Evolutionary conservation across 768 basidiomycete genomes (phyloP).

Genomic region (Phlebiopsis flavidoalba): DNA sequence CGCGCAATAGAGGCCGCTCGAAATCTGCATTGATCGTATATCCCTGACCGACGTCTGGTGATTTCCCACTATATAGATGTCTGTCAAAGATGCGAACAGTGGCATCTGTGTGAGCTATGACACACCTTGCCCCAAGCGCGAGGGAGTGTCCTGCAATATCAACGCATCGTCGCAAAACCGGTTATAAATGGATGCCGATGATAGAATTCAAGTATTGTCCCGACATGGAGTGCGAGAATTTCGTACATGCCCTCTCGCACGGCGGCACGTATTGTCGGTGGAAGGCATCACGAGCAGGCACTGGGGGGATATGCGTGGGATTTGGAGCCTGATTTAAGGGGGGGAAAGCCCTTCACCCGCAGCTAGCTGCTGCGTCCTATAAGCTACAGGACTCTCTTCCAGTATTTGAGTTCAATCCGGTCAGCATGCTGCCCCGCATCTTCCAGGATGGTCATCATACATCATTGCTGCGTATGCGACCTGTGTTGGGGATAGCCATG

Average conservation of each 20-base stretch:
- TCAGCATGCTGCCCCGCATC: neutral
- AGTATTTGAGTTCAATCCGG: neutral
- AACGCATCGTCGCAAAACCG: constrained; percentile 7
- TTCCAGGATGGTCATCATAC: neutral
- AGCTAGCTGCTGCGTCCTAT: neutral
- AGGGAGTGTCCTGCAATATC: neutral
- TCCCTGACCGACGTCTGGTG: neutral
- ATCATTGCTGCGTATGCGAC: too few species aligned
- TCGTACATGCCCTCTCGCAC: constrained; percentile 4
- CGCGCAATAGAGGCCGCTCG: constrained; percentile 5
- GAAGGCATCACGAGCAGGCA: neutral
- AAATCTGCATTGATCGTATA: constrained; percentile 7
- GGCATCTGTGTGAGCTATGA: neutral
- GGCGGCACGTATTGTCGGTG: neutral
- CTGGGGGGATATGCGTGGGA: neutral
- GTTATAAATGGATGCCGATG: constrained; percentile 3
- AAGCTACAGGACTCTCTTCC: neutral
- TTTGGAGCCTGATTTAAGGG: neutral
- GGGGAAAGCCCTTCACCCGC: neutral
- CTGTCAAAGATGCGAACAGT: neutral
- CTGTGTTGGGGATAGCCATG: too few species aligned
- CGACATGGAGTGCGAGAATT: neutral
- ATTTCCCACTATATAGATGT: constrained; percentile 6
- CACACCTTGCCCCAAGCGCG: constrained; percentile 5
- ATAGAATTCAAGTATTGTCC: constrained; percentile 2